These are phyloP conservation scores for Penicillium sumatraense DNA, from an alignment of 2,329 filamentous ascomycete species.

Conservation along the genomic window DNA sequence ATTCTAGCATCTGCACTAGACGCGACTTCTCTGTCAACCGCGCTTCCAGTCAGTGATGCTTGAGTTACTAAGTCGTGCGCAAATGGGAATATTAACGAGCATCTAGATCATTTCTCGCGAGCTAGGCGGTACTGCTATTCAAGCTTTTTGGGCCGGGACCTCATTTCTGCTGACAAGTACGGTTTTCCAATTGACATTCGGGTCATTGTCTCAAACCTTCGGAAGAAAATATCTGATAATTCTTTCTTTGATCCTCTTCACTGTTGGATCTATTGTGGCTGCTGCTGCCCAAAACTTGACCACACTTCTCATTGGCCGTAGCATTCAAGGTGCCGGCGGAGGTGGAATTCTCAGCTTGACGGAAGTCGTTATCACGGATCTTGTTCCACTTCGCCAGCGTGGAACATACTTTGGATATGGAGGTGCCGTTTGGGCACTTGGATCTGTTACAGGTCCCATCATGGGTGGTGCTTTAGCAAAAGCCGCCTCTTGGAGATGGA, in stretches of 20 bases:
- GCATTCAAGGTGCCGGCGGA: constrained; percentile 49
- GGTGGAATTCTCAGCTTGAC: constrained; percentile 46
- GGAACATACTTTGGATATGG: constrained; percentile 30
- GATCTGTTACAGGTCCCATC: constrained; percentile 29
- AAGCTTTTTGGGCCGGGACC: constrained; percentile 14
- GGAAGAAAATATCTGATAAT: constrained; percentile 5
- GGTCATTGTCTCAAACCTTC: constrained; percentile 5
- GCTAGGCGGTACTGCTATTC: constrained; percentile 12
- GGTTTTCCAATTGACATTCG: constrained; percentile 9
- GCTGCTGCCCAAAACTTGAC: constrained; percentile 9
- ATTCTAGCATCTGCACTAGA: constrained; percentile 2
- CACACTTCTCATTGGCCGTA: constrained; percentile 41
- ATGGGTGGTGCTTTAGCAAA: constrained; percentile 35
- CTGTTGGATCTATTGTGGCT: constrained; percentile 13
- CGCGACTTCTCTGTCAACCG: constrained; percentile 1
- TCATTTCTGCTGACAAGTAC: constrained; percentile 10
- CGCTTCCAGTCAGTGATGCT: neutral
- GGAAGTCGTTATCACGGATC: constrained; percentile 45
- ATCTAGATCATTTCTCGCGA: constrained; percentile 12
- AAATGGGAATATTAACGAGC: neutral
- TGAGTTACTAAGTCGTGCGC: neutral
- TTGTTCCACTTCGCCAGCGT: constrained; percentile 37
- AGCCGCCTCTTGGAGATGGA: constrained; percentile 26
- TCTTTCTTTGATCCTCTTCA: constrained; percentile 4
- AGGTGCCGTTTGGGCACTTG: constrained; percentile 27